Percentiles rank a stretch among this genome's conserved stretches.
Conservation (phyloP, 2,329 filamentous ascomycete genomes). For the Coleophoma crateriformis region DNA sequence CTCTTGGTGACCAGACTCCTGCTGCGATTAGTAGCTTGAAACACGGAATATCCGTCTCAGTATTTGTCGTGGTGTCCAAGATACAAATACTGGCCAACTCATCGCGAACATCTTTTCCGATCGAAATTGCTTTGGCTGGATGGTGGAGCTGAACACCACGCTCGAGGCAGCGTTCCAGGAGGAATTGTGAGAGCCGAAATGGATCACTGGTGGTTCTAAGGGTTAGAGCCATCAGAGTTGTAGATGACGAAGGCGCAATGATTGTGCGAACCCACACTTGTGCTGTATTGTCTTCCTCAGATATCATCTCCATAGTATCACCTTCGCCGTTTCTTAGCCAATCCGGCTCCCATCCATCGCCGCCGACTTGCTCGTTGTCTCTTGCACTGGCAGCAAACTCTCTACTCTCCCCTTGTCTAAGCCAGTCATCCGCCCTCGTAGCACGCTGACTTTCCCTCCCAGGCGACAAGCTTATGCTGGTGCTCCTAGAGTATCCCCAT, state of each 20-base stretch:
- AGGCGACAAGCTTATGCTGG: slow-evolving; percentile 45
- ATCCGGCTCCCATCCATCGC: slow-evolving; percentile 32
- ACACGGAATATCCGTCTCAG: slow-evolving; percentile 51
- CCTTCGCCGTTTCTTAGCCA: slow-evolving; percentile 55
- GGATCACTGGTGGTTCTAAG: slow-evolving; percentile 49
- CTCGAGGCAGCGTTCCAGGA: slow-evolving; percentile 51
- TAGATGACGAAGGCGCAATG: too few relatives aligned
- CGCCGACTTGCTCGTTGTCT: slow-evolving; percentile 15
- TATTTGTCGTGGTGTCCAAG: slow-evolving; percentile 34
- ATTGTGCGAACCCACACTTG: slow-evolving; percentile 49
- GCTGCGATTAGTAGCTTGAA: slow-evolving; percentile 60
- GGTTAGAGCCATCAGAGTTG: neutral
- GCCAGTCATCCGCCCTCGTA: slow-evolving; percentile 57
- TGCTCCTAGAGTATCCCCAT: slow-evolving; percentile 56
- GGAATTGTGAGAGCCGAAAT: slow-evolving; percentile 56
- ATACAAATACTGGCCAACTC: slow-evolving; percentile 48
- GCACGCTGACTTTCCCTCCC: slow-evolving; percentile 24
- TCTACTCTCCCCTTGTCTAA: slow-evolving; percentile 58
- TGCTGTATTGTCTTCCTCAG: slow-evolving; percentile 52
- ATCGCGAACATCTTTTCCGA: slow-evolving; percentile 44
- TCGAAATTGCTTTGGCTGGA: slow-evolving; percentile 49
- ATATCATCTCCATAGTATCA: slow-evolving; percentile 55
- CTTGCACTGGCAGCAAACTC: slow-evolving; percentile 41
- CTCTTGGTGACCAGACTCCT: slow-evolving; percentile 64
- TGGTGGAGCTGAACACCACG: slow-evolving; percentile 63